Conservation (phyloP, 176 grass and related monocot species). For the Saccharum spontaneum region DNA sequence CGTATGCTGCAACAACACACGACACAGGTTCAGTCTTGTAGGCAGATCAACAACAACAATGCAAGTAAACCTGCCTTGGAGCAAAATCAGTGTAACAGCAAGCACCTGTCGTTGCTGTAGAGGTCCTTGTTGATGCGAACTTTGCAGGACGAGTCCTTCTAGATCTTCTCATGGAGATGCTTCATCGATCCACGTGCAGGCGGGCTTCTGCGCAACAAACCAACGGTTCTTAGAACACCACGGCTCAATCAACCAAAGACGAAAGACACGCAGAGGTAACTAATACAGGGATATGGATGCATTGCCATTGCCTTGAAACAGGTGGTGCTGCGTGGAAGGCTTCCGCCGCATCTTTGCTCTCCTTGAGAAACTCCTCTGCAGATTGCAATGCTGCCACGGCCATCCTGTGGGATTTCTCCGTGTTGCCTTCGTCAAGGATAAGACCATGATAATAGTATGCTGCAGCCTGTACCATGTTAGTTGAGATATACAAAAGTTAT, state of each 20-base stretch:
- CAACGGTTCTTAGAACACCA: background rate
- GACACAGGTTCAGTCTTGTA: background rate
- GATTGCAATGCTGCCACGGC: constrained; percentile 77
- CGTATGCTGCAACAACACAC: constrained; percentile 36
- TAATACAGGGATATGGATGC: background rate
- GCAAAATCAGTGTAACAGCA: background rate
- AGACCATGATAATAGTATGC: constrained; percentile 94
- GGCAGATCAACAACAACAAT: background rate
- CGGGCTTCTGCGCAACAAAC: constrained; percentile 57
- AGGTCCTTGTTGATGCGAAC: constrained; percentile 62
- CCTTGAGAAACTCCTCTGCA: constrained; percentile 75
- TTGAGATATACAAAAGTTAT: background rate
- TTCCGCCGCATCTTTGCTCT: constrained; percentile 78
- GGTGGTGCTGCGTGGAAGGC: constrained; percentile 65
- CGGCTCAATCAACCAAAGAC: background rate
- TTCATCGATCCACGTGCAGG: constrained; percentile 79
- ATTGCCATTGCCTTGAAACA: constrained; percentile 59
- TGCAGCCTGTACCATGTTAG: constrained; percentile 56
- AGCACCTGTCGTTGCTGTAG: constrained; percentile 57
- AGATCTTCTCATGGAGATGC: constrained; percentile 93
- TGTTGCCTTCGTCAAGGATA: constrained; percentile 95
- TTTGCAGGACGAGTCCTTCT: constrained; percentile 71
- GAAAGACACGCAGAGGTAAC: background rate
- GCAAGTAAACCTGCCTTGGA: background rate
- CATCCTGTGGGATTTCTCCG: constrained; percentile 78